Percentiles rank a stretch among this genome's conserved stretches.
Evolutionary conservation across 805 yeast genomes (phyloP).

Genomic region (Pichia rugopelliculosa): DNA sequence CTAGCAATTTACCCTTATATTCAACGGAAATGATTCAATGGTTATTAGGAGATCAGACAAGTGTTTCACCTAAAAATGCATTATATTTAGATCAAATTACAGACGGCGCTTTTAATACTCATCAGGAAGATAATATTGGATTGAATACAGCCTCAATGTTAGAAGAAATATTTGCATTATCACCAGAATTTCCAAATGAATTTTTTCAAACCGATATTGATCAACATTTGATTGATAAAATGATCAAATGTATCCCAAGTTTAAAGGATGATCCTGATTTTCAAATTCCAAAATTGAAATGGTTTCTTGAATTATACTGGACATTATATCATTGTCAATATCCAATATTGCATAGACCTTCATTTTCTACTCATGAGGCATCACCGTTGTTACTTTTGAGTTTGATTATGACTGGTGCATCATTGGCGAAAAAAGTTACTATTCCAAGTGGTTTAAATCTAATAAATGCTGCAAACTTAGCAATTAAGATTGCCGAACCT

Average conservation of each 20-base stretch:
- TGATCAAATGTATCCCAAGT: constrained; percentile 16
- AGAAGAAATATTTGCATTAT: constrained; percentile 18
- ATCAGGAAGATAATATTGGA: constrained; percentile 17
- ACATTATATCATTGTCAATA: constrained; percentile 46
- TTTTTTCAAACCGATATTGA: constrained; percentile 18
- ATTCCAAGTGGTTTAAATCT: constrained; percentile 7
- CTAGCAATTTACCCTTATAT: background rate
- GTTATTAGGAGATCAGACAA: constrained; percentile 14
- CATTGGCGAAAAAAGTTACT: constrained; percentile 10
- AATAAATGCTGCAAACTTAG: constrained; percentile 21
- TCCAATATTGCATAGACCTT: constrained; percentile 40
- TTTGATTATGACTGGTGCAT: constrained; percentile 52
- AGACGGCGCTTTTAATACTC: constrained; percentile 13
- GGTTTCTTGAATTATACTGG: constrained; percentile 39
- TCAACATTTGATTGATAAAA: constrained; percentile 11
- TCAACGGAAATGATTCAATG: constrained; percentile 13
- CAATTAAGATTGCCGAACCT: constrained; percentile 34
- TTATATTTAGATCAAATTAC: constrained; percentile 9
- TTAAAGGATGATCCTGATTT: constrained; percentile 18
- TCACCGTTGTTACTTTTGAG: constrained; percentile 46
- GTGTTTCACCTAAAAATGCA: constrained; percentile 8
- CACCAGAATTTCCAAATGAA: constrained; percentile 21
- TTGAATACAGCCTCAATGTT: constrained; percentile 16
- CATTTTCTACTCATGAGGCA: constrained; percentile 43
- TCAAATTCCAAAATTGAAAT: constrained; percentile 12